These are phyloP conservation scores for Paspalum notatum DNA, from an alignment of 176 grass and related monocot species.

Conservation along the genomic window DNA sequence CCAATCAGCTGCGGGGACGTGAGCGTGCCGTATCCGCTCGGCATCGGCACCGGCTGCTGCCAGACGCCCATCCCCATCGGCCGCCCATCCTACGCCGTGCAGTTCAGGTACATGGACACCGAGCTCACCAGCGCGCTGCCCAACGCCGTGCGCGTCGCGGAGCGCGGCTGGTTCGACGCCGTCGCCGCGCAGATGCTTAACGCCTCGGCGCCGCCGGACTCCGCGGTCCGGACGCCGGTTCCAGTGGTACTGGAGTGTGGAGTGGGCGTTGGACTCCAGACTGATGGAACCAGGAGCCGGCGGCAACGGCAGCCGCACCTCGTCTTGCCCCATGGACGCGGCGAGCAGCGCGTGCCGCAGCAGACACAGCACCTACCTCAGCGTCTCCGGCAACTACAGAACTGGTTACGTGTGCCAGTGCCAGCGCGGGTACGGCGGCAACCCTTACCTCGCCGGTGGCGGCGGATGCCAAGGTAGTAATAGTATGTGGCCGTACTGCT, in stretches of 20 bases:
- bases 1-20: constrained; percentile 23
- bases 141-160: neutral
- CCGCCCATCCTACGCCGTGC: constrained; percentile 16
- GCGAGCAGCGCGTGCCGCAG: neutral
- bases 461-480: constrained; percentile 53
- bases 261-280: constrained; percentile 6
- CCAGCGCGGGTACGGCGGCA: constrained; percentile 41
- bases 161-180: constrained; percentile 15
- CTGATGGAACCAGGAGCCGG: neutral
- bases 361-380: constrained; percentile 15
- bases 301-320: neutral
- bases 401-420: constrained; percentile 37
- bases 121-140: fast-evolving
- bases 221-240: neutral
- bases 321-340: neutral
- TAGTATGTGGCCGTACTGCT: neutral
- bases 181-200: neutral
- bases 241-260: constrained; percentile 37
- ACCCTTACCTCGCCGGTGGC: constrained; percentile 46
- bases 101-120: neutral
- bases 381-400: constrained; percentile 3
- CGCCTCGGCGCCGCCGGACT: fast-evolving
- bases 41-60: constrained; percentile 18
- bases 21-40: constrained; percentile 25
- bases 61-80: constrained; percentile 13